Conservation (phyloP, 192 early-diverging fungal species). For the Nowakowskiella sp. region DNA sequence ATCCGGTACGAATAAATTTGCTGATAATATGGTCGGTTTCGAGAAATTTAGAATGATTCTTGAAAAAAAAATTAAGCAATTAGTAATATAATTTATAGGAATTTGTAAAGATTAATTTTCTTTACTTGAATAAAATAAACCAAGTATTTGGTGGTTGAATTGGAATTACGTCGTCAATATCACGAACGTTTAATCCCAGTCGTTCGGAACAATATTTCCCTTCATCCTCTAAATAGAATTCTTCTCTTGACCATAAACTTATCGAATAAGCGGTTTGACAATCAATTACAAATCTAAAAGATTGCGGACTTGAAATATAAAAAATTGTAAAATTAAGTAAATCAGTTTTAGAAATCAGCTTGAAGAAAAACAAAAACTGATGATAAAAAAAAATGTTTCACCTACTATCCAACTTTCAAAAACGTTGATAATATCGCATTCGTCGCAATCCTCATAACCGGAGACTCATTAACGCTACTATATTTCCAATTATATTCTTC, state of each 20-base stretch:
- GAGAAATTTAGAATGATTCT: conserved; percentile 30
- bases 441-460: conserved; percentile 26
- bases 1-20: conserved; percentile 39
- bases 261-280: conserved; percentile 32
- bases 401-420: too few species aligned
- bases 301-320: conserved; percentile 19
- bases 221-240: conserved; percentile 44
- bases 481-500: conserved; percentile 43
- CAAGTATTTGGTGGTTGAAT: conserved; percentile 36
- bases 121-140: conserved; percentile 45
- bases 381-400: too few species aligned
- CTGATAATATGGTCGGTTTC: conserved; percentile 30
- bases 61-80: not conserved
- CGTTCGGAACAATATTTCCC: conserved; percentile 38
- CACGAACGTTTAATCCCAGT: conserved; percentile 28
- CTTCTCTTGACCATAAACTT: conserved; percentile 38
- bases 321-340: too few species aligned
- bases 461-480: not conserved
- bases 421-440: conserved; percentile 29
- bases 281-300: conserved; percentile 35
- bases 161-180: conserved; percentile 42
- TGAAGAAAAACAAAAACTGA: too few species aligned
- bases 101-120: conserved; percentile 1
- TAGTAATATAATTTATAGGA: not conserved
- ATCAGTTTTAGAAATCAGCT: too few species aligned